Evolutionary conservation across 192 early-diverging fungal species (phyloP).

Genomic region (Coemansia sp.): DNA sequence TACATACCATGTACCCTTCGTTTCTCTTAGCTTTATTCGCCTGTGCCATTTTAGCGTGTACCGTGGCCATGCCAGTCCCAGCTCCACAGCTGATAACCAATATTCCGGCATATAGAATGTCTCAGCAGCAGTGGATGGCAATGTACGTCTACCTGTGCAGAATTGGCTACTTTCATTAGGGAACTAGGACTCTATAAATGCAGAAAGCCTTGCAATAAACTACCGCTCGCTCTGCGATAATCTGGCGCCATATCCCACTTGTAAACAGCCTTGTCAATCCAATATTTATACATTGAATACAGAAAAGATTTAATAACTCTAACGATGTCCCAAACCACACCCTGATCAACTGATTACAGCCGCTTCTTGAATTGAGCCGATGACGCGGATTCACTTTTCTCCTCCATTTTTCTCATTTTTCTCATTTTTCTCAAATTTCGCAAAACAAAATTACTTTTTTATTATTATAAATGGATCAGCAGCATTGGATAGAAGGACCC

Average conservation of each 20-base stretch:
- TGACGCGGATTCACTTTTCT: neutral
- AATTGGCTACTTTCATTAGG: slow-evolving; percentile 1
- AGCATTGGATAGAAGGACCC: slow-evolving; percentile 27
- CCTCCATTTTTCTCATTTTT: neutral
- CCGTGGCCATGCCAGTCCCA: slow-evolving; percentile 5
- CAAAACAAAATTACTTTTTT: neutral
- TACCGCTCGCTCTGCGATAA: neutral
- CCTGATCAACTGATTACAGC: slow-evolving; percentile 1
- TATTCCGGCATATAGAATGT: slow-evolving; percentile 7
- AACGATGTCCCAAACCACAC: neutral
- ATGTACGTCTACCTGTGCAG: slow-evolving; percentile 5
- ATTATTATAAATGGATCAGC: slow-evolving; percentile 28
- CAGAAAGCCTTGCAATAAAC: neutral
- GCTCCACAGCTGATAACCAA: slow-evolving; percentile 7
- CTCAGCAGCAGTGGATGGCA: slow-evolving; percentile 7
- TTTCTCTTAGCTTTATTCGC: neutral
- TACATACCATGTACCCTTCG: neutral
- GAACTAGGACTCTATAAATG: neutral
- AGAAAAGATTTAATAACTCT: neutral
- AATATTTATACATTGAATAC: neutral
- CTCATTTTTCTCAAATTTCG: neutral
- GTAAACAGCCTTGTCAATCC: neutral
- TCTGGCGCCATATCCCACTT: neutral
- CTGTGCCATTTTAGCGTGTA: neutral
- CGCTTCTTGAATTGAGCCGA: neutral